Evolutionary conservation across 2,329 filamentous ascomycete species (phyloP), one percentile per base, ranked within the genome.

Genomic region (Dactylellina drechsleri): DNA sequence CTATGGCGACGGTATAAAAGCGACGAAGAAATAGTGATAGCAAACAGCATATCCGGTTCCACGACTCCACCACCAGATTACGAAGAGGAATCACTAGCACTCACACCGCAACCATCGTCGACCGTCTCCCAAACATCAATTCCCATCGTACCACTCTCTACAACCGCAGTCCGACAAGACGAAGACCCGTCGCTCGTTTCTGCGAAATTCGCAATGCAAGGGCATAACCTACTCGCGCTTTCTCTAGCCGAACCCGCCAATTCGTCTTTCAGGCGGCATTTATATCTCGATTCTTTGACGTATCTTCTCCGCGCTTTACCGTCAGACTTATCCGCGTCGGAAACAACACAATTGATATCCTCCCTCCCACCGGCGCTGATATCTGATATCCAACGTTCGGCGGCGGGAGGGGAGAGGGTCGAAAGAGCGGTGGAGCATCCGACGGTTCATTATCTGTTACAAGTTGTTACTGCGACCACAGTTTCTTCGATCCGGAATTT

Each of bases 241-340:
- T 75, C 71, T 7, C 71, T 75, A 7, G 64, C 71, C n/a, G 71
- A 75, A 16, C 71, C 71, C 1, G 20, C 64, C n/a, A 68, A 62
- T n/a, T 75, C 71, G 1, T 58, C 58, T 20, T 75, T 68, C 26
- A 20, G 71, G 10, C 64, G 71, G 5, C 71, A 75, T 43, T 28
- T 75, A 18, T 75, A 75, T 41, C 57, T 75, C 52, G 71, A 75
- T 23, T 75, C 71, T n/a, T 49, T 75, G n/a, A 75, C 64, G 8
- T 75, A 75, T 13, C 53, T 75, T 1, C 71, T 75, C 1, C 71
- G 71, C n/a, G 71, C 64, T 1, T 45, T 75, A 7, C 71, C 71
- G 1, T 57, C 71, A 0, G 71, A 75, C 28, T 18, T 75, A 20
- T 75, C 71, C 8, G 20, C 64, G 1, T 56, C 64, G 6, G 71